Evolutionary conservation across 305 asterid species (phyloP).

Genomic region (Fraxinus baroniana): DNA sequence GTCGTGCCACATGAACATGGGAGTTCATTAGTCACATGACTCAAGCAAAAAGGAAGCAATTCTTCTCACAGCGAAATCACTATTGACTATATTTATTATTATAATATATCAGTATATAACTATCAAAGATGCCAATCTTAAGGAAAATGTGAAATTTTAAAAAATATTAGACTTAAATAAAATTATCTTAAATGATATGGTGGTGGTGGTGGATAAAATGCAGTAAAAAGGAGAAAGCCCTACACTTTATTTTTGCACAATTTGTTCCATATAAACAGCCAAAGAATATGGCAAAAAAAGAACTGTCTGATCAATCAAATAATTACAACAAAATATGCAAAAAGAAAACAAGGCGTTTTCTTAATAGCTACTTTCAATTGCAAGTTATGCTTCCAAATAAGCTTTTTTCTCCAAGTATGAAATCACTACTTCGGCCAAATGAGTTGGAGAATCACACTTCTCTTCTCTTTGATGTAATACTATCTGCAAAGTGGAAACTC

Average conservation of each 20-base stretch:
- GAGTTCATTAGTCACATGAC: neutral
- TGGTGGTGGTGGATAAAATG: neutral
- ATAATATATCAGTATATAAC: no score
- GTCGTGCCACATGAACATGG: neutral
- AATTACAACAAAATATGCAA: slow-evolving; percentile 9
- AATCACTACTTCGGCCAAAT: slow-evolving; percentile 63
- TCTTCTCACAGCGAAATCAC: no score
- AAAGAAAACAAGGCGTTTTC: neutral
- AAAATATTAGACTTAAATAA: no score
- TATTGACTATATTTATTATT: no score
- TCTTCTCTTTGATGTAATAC: slow-evolving; percentile 59
- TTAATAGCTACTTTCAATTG: neutral
- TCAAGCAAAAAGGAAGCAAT: neutral
- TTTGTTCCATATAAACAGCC: neutral
- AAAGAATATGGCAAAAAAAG: neutral
- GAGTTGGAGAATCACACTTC: slow-evolving; percentile 53
- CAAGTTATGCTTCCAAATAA: slow-evolving; percentile 51
- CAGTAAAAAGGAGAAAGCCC: neutral
- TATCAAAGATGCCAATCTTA: no score
- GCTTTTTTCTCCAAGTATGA: slow-evolving; percentile 70
- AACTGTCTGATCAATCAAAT: neutral
- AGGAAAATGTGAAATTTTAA: neutral
- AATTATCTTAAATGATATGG: no score
- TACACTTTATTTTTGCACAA: neutral
- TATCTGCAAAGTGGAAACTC: slow-evolving; percentile 50